phyloP scores from a whole-genome alignment of 441 rosid genomes.

The Codiaeum variegatum region DNA sequence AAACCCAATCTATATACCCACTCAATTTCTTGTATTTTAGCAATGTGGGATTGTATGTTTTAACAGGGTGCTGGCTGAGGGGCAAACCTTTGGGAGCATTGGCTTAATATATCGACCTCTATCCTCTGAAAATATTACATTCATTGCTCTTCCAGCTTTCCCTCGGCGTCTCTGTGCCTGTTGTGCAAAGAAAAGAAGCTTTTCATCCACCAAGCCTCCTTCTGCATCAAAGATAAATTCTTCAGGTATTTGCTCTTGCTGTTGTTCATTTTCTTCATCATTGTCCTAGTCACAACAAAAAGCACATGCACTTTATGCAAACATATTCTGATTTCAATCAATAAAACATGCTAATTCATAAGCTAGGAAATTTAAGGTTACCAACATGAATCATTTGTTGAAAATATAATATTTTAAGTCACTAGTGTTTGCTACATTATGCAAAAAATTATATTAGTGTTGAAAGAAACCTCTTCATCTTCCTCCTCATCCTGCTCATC shows the following conservation, averaged over 20 bases:
- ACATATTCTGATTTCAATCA: background rate
- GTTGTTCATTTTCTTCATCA: constrained; percentile 74
- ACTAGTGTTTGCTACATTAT: background rate
- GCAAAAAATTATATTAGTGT: constrained; percentile 11
- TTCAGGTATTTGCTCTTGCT: constrained; percentile 93
- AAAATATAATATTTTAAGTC: constrained; percentile 2
- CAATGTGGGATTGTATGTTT: no score
- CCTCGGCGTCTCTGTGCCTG: constrained; percentile 92
- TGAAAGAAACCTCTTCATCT: constrained; percentile 64
- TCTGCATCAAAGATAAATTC: constrained; percentile 98
- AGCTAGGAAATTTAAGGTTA: background rate
- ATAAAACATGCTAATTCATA: constrained; percentile 11
- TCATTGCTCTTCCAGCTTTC: constrained; percentile 98
- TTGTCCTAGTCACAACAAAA: constrained; percentile 46
- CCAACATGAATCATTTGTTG: background rate
- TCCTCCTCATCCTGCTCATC: constrained; percentile 83
- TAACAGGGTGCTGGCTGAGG: background rate
- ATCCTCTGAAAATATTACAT: constrained; percentile 94
- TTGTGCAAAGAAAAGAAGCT: constrained; percentile 95
- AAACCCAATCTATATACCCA: no score
- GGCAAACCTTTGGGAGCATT: constrained; percentile 91
- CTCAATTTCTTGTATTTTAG: no score
- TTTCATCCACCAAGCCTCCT: constrained; percentile 98
- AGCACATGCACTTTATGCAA: constrained; percentile 10
- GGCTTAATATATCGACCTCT: constrained; percentile 97